A percentile compares a stretch with the other conserved stretches of the same genome.
Conservation (phyloP, 1,284 basidiomycete genomes). For the Puccinia novopanici region DNA sequence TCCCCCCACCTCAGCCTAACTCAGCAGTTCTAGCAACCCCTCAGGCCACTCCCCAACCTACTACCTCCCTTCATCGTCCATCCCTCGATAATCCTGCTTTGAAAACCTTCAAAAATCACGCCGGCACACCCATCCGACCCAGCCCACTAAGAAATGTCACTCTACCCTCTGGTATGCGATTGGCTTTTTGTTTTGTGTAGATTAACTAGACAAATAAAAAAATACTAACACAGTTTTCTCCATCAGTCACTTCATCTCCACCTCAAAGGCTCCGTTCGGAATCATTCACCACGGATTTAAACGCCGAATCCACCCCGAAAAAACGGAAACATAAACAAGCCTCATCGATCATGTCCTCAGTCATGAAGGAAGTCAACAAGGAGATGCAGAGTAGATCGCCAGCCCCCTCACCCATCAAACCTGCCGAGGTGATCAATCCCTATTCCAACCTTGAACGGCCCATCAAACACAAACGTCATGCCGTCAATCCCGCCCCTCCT, state of each 20-base stretch:
- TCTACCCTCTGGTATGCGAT: slow-evolving; percentile 33
- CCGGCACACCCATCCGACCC: slow-evolving; percentile 21
- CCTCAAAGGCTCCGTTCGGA: slow-evolving; percentile 10
- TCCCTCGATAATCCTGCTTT: background rate
- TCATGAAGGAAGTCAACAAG: slow-evolving; percentile 35
- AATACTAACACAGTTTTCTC: background rate
- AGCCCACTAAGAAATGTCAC: slow-evolving; percentile 38
- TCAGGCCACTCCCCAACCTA: background rate
- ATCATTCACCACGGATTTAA: background rate
- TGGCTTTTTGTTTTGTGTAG: no score
- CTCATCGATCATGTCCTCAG: slow-evolving; percentile 31
- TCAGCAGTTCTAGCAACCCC: background rate
- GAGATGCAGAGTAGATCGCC: slow-evolving; percentile 27
- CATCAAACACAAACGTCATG: background rate
- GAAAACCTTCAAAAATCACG: slow-evolving; percentile 3
- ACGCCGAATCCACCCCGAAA: slow-evolving; percentile 2
- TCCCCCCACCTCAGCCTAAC: background rate
- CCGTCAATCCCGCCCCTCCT: background rate
- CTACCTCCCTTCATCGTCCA: background rate
- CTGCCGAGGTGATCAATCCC: slow-evolving; percentile 37
- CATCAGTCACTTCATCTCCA: background rate
- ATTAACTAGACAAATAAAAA: no score
- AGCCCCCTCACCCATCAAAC: slow-evolving; percentile 32
- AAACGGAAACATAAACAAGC: slow-evolving; percentile 23
- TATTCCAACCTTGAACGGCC: slow-evolving; percentile 34